A percentile compares a stretch with the other conserved stretches of the same genome.
Evolutionary conservation across 257 asterid genomes (phyloP).

Genomic region (Solanum lycopersicoides): DNA sequence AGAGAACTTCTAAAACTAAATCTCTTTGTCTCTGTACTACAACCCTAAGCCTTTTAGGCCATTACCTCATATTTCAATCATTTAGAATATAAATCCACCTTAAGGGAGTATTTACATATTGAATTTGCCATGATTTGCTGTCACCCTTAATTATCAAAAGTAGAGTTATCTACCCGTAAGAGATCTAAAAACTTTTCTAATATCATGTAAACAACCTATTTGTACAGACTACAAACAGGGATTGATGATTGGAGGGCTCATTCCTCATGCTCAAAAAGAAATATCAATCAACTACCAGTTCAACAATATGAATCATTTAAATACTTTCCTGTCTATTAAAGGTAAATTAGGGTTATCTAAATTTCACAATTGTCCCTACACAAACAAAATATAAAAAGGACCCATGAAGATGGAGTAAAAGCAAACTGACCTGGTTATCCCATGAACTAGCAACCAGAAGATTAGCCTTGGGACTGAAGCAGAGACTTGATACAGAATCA

Average conservation of each 20-base stretch:
- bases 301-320: not conserved
- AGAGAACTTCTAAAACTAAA: not conserved
- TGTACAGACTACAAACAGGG: not conserved
- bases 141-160: not conserved
- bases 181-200: not conserved
- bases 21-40: not conserved
- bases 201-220: not conserved
- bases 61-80: not conserved
- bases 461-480: slow-evolving; percentile 85
- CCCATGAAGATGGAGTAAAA: not conserved
- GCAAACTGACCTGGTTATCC: slow-evolving; percentile 77
- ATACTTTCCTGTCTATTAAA: not conserved
- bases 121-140: not conserved
- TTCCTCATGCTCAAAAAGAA: not conserved
- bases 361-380: not conserved
- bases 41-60: not conserved
- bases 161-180: not conserved
- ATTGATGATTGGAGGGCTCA: not conserved
- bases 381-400: not conserved
- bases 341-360: not conserved
- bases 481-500: slow-evolving; percentile 78
- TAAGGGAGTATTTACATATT: not conserved
- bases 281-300: not conserved
- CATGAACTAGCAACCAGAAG: slow-evolving; percentile 75
- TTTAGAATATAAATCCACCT: not conserved